Evolutionary conservation across 202 grass and related monocot species (phyloP), one percentile per base, ranked within the genome.

Genomic region (Bolboschoenoplectus hybrid): DNA sequence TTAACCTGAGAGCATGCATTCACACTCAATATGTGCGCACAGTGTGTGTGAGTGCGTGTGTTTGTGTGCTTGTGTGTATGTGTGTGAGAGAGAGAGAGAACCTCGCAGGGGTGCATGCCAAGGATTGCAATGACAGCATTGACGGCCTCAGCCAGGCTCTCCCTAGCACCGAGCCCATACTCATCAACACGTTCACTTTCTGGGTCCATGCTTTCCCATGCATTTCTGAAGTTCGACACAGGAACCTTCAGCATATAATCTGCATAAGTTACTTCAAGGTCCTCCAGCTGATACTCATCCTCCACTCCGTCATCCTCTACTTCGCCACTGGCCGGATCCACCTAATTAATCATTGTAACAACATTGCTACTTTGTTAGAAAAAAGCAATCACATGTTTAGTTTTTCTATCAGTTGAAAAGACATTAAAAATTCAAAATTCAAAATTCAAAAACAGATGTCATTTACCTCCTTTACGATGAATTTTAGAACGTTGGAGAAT

Each of bases 91-190:
- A 74, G 46, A 62, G 20, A 55, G 70, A 68, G 60, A 32, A 98
- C 97, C 93, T 99, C 97, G 16, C 97, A 99, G 49, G 93, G 88
- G 44, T 92, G 93, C 97, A 98, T 98, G 91, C 97, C 97, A 0
- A 98, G 93, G 81, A 98, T 96, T 74, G 85, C 67, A 74, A 92
- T 91, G 34, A 96, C 97, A 82, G 97, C 97, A 90, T 81, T 91
- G 11, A 98, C 97, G 67, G 97, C 92, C 88, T 96, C 92, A 0
- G 88, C 81, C 80, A 98, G 85, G 85, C 90, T 94, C 64, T 98
- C 96, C 70, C 93, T 92, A 55, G 88, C 96, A 57, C 97, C 97
- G 17, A 99, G 93, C 9, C 93, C 97, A 43, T 99, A 99, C 68
- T 99, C 97, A 84, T 96, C 97, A 58, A 99, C 85, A 17, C 87